These are phyloP conservation scores for Ophiognomonia clavigignenti-juglandacearum DNA, from an alignment of 2,329 filamentous ascomycete genomes.

Conservation along the genomic window DNA sequence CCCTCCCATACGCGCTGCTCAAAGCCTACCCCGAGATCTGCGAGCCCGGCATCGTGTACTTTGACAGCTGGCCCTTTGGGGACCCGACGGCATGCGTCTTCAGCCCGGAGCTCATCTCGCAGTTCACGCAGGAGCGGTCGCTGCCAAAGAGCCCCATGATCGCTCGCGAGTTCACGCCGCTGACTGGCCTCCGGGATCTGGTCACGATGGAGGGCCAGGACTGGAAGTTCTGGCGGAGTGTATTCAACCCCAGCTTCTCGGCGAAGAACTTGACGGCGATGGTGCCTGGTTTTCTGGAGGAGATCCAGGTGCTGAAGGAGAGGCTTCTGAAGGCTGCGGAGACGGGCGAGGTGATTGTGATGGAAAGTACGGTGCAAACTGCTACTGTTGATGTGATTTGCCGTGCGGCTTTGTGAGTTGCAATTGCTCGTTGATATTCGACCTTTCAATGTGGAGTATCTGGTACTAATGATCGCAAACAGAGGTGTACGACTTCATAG, in stretches of 20 bases:
- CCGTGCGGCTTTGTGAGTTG: constrained; percentile 25
- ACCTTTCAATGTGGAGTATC: no score
- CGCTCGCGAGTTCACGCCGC: neutral
- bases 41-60: constrained; percentile 26
- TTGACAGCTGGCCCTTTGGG: constrained; percentile 34
- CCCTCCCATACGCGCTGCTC: neutral
- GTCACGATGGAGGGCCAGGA: constrained; percentile 6
- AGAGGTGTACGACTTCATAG: constrained; percentile 1
- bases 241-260: constrained; percentile 17
- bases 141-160: neutral
- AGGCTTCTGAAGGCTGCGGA: neutral
- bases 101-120: constrained; percentile 31
- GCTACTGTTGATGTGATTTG: constrained; percentile 21
- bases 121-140: constrained; percentile 29
- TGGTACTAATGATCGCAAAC: no score
- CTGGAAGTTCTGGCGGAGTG: constrained; percentile 10
- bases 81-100: constrained; percentile 29
- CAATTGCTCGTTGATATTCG: no score
- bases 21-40: constrained; percentile 26
- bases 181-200: constrained; percentile 4
- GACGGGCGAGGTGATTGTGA: neutral
- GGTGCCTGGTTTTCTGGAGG: constrained; percentile 21
- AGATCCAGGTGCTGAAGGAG: constrained; percentile 13
- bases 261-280: constrained; percentile 30
- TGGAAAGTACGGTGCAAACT: constrained; percentile 7